phyloP scores from a whole-genome alignment of 768 basidiomycete genomes.

The Auriculariales sp. region DNA sequence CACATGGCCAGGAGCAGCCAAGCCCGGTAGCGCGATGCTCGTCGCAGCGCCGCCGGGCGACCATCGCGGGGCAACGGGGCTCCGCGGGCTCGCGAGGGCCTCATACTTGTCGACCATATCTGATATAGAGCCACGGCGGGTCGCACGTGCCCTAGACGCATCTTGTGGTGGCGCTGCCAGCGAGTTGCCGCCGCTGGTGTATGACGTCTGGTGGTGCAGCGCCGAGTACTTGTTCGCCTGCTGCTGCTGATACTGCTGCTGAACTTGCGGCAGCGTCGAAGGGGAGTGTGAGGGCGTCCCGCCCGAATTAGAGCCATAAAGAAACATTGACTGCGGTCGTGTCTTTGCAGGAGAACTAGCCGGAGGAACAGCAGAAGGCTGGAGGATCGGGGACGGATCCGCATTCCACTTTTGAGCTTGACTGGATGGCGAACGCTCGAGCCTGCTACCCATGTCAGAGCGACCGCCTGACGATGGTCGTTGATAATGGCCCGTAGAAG shows the following conservation, averaged over 20 bases:
- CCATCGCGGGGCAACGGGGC: constrained; percentile 16
- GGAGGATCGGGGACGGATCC: neutral
- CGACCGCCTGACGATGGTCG: neutral
- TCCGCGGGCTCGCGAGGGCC: constrained; percentile 30
- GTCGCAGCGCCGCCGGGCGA: neutral
- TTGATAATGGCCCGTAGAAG: neutral
- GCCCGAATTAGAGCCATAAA: neutral
- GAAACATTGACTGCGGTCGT: constrained; percentile 1
- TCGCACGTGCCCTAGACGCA: constrained; percentile 22
- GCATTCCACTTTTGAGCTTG: neutral
- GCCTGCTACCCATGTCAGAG: too few species aligned
- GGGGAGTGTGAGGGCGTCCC: neutral
- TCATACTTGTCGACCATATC: constrained; percentile 80
- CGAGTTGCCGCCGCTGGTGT: neutral
- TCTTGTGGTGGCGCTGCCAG: constrained; percentile 33
- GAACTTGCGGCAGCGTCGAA: too few species aligned
- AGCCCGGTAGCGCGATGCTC: neutral
- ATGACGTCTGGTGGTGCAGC: neutral
- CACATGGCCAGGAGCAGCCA: neutral
- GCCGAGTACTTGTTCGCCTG: neutral
- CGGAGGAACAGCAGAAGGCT: neutral
- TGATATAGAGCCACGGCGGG: constrained; percentile 64
- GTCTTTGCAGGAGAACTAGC: neutral
- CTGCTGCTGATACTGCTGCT: too few species aligned
- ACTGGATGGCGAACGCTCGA: neutral